These are phyloP conservation scores for Cryptosporidium parvum DNA, from an alignment of 169 alveolate genomes.

Conservation along the genomic window DNA sequence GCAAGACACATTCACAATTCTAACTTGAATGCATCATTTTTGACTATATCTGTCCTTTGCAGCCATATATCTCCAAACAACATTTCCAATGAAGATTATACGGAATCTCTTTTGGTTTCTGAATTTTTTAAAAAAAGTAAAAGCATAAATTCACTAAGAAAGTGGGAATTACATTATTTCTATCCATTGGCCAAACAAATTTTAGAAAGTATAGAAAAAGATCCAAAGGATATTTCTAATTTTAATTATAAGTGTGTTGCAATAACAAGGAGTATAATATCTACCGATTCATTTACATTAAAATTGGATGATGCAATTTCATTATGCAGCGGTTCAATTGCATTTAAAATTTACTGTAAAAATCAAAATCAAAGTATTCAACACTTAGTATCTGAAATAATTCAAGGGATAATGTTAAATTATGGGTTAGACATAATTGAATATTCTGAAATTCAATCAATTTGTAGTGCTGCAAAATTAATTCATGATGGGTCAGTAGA, in stretches of 20 bases:
- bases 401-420: constrained; percentile 21
- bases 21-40: constrained; percentile 28
- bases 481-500: constrained; percentile 20
- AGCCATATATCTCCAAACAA: constrained; percentile 43
- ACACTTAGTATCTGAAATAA: constrained; percentile 43
- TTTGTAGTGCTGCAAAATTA: constrained; percentile 8
- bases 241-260: constrained; percentile 48
- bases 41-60: constrained; percentile 37
- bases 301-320: constrained; percentile 56
- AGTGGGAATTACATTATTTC: constrained; percentile 64
- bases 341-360: constrained; percentile 22
- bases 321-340: constrained; percentile 70
- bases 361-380: constrained; percentile 9
- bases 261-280: constrained; percentile 41
- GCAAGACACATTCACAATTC: constrained; percentile 27
- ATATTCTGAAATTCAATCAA: constrained; percentile 14
- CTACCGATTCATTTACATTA: constrained; percentile 20
- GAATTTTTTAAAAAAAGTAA: constrained; percentile 48
- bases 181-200: constrained; percentile 49
- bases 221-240: neutral
- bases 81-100: constrained; percentile 20
- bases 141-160: constrained; percentile 52
- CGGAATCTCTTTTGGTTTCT: constrained; percentile 38
- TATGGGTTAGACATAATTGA: neutral
- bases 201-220: constrained; percentile 20